Evolutionary conservation across 495 filamentous ascomycete species (phyloP).

Genomic region (Cercophora sp.): DNA sequence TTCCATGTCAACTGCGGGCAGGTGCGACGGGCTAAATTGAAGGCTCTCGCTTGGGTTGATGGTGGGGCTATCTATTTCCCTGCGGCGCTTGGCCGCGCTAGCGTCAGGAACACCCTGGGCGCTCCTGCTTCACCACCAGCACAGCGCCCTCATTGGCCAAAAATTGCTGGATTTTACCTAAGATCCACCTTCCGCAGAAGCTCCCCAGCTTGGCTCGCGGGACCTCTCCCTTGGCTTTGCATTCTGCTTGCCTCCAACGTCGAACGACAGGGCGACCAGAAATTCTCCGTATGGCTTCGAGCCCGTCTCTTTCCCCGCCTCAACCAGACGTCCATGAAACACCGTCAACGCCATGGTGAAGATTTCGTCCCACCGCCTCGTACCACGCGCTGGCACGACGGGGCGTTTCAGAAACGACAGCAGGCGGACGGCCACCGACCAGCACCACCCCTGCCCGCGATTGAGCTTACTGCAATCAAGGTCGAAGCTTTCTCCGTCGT

Average conservation of each 20-base stretch:
- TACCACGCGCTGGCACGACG: background rate
- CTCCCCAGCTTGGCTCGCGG: slow-evolving; percentile 1
- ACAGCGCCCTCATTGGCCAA: background rate
- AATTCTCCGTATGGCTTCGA: background rate
- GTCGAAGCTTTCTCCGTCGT: background rate
- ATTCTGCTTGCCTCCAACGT: background rate
- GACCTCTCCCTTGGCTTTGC: background rate
- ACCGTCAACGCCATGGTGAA: background rate
- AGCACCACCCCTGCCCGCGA: background rate
- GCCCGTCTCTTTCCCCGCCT: background rate
- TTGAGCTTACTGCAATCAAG: background rate
- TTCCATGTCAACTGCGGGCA: no score
- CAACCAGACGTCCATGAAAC: background rate
- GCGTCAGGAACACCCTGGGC: background rate
- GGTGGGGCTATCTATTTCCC: slow-evolving; percentile 6
- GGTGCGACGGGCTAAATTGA: no score
- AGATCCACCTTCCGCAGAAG: background rate
- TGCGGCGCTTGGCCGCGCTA: slow-evolving; percentile 9
- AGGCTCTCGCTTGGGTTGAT: background rate
- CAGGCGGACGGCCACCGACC: no score
- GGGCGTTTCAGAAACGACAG: slow-evolving; percentile 2
- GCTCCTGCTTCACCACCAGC: background rate
- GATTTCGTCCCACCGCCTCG: slow-evolving; percentile 1
- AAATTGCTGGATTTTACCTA: background rate
- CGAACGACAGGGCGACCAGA: background rate